Evolutionary conservation across 768 basidiomycete genomes (phyloP).

Genomic region (Filobasidium floriforme): DNA sequence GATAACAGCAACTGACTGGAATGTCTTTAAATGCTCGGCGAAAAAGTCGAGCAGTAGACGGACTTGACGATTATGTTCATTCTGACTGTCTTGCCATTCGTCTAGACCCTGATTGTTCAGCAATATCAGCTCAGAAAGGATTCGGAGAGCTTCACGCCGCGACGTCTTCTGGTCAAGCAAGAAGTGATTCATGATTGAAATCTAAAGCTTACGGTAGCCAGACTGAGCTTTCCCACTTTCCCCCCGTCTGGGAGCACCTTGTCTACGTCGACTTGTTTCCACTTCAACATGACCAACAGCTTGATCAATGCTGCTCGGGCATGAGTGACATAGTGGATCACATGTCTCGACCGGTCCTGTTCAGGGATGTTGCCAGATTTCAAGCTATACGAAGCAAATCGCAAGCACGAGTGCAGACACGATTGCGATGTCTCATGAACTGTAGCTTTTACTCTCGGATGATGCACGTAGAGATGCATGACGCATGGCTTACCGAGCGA

Average conservation of each 20-base stretch:
- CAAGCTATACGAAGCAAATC: neutral
- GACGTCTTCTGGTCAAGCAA: no score
- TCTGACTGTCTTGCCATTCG: slow-evolving; percentile 1
- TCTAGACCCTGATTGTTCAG: neutral
- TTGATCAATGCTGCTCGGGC: slow-evolving; percentile 17
- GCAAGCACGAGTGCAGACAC: no score
- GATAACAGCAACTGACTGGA: neutral
- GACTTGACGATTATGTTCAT: neutral
- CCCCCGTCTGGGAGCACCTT: neutral
- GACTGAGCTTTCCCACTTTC: neutral
- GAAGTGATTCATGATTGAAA: neutral
- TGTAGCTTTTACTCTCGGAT: neutral
- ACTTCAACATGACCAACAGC: slow-evolving; percentile 10
- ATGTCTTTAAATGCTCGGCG: neutral
- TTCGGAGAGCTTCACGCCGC: neutral
- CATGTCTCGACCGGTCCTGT: slow-evolving; percentile 9
- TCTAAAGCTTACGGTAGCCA: neutral
- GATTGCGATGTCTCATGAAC: neutral
- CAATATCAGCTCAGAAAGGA: neutral
- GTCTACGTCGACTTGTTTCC: slow-evolving; percentile 17
- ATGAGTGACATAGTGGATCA: slow-evolving; percentile 12
- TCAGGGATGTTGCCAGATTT: neutral
- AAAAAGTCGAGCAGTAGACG: neutral
- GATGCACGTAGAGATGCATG: neutral
- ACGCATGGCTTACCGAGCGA: neutral